A percentile compares a stretch with the other conserved stretches of the same genome.
Conservation (phyloP, 345 rosid genomes). For the Bretschneidera sinensis region DNA sequence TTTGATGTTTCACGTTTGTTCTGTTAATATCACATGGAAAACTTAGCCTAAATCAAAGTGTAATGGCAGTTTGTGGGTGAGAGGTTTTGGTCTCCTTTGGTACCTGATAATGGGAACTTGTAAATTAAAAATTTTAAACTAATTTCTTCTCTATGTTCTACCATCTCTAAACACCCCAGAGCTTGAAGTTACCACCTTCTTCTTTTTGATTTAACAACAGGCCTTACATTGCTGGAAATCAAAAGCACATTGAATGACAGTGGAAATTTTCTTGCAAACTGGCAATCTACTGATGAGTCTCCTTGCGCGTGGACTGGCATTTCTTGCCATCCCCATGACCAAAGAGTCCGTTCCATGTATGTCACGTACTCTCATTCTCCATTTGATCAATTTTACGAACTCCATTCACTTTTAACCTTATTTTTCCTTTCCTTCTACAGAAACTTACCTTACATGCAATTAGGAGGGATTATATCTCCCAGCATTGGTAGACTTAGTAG, state of each 20-base stretch:
- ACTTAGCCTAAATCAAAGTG: too few relatives aligned
- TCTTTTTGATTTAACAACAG: conserved; percentile 23
- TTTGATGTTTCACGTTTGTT: neutral
- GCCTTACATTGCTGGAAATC: conserved; percentile 67
- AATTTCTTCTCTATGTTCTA: neutral
- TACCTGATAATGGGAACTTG: neutral
- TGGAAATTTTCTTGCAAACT: conserved; percentile 55
- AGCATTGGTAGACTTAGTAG: conserved; percentile 77
- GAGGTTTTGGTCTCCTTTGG: neutral
- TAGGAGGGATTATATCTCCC: conserved; percentile 83
- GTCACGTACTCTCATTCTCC: neutral
- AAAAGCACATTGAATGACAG: conserved; percentile 72
- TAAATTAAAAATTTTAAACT: neutral
- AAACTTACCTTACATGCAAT: conserved; percentile 84
- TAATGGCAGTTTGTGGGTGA: neutral
- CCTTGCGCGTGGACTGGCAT: conserved; percentile 97
- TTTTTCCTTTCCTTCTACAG: conserved; percentile 32
- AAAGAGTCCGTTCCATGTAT: conserved; percentile 74
- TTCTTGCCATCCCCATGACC: conserved; percentile 61
- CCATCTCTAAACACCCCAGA: neutral
- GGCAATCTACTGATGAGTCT: conserved; percentile 65
- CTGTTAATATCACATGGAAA: neutral
- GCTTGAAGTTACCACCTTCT: conserved; percentile 15
- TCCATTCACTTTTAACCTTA: neutral
- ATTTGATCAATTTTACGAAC: neutral